phyloP scores from a whole-genome alignment of 805 yeast genomes.

The Ogataea wickerhamii region DNA sequence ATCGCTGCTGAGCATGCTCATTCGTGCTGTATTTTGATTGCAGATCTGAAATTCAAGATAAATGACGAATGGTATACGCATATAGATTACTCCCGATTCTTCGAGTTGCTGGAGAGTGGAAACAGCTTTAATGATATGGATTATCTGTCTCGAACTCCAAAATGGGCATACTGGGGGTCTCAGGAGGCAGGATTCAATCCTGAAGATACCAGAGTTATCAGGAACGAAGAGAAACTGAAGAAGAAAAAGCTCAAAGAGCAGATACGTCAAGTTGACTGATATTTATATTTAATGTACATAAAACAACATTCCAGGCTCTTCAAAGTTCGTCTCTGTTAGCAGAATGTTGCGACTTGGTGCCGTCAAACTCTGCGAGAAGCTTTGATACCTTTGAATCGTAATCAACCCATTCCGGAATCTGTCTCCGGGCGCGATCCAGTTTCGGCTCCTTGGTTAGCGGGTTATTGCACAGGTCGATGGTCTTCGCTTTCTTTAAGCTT shows the following conservation, averaged over 20 bases:
- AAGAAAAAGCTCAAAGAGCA: constrained; percentile 34
- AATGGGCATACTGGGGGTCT: constrained; percentile 89
- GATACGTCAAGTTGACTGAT: background rate
- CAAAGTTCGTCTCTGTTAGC: constrained; percentile 17
- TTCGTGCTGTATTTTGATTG: constrained; percentile 86
- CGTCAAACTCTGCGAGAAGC: constrained; percentile 16
- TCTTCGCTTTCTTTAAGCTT: constrained; percentile 57
- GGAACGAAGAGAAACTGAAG: constrained; percentile 58
- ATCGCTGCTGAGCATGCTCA: constrained; percentile 96
- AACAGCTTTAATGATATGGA: constrained; percentile 72
- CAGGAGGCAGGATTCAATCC: constrained; percentile 88
- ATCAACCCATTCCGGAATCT: constrained; percentile 71
- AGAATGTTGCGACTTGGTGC: background rate
- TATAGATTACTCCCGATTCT: constrained; percentile 75
- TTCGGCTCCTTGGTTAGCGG: constrained; percentile 81
- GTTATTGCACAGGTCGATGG: constrained; percentile 81
- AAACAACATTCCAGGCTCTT: background rate
- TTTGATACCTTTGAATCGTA: constrained; percentile 55
- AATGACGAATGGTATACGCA: constrained; percentile 83
- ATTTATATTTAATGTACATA: background rate
- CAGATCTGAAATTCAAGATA: constrained; percentile 66
- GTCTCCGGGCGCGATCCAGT: constrained; percentile 68
- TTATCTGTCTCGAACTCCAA: constrained; percentile 76
- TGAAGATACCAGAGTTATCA: constrained; percentile 63
- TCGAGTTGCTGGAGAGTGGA: constrained; percentile 62